Evolutionary conservation across 306 rosid species (phyloP).

Genomic region (Sesbania bispinosa): DNA sequence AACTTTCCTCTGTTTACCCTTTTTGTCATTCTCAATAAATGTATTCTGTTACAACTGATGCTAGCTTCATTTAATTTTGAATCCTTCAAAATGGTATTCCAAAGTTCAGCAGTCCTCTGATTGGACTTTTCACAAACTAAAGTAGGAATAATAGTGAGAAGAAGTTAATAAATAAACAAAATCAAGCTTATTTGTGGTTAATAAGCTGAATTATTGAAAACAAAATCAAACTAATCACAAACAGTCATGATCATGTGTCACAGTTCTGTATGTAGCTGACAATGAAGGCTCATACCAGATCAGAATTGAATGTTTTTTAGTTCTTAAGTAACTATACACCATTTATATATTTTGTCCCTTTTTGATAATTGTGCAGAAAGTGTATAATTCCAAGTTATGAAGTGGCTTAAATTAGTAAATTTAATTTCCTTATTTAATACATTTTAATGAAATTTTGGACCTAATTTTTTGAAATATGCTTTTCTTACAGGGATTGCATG

Average conservation of each 20-base stretch:
- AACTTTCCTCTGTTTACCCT: conserved; percentile 15
- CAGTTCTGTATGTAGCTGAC: background rate
- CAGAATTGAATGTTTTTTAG: background rate
- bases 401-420: background rate
- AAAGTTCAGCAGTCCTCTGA: background rate
- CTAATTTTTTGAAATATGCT: background rate
- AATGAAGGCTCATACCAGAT: conserved; percentile 15
- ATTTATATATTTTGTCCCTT: background rate
- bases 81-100: conserved; percentile 14
- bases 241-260: background rate
- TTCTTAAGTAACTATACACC: background rate
- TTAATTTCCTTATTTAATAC: background rate
- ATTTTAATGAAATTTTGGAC: background rate
- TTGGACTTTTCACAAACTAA: conserved; percentile 20
- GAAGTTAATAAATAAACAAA: background rate
- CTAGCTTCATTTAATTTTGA: conserved; percentile 32
- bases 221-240: too few species aligned
- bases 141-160: background rate
- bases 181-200: background rate
- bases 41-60: conserved; percentile 34
- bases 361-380: background rate
- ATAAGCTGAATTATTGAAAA: too few species aligned
- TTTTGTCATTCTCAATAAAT: conserved; percentile 35
- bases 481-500: background rate
- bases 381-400: background rate